Base-by-base conservation (phyloP, 2,329 filamentous ascomycete species). In the Epichloe elymi region DNA sequence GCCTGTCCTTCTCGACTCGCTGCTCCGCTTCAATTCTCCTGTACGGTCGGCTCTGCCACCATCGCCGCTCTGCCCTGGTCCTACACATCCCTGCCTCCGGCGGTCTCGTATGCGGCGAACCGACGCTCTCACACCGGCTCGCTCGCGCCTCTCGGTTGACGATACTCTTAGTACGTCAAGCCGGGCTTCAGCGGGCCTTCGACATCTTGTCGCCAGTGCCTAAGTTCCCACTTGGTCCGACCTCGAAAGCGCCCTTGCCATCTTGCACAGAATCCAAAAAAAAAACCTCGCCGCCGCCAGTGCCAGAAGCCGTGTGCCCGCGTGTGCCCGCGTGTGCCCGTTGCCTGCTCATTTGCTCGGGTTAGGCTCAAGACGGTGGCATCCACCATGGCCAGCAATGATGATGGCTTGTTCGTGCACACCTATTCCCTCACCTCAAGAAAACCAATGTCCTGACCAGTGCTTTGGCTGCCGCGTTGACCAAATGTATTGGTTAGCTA, bases 351-450 rank as follows among this genome's bases (percentile, higher is more conserved):
- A 41, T 35, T 19, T 30, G 23, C 50, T 41, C 43, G n/a, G 48
- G 37, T 38, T 49, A 33, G 49, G 20, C 51, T 38, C 20, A 26
- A 23, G 49, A 52, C 55, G 48, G 45, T 49, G 46, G 49, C 53
- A 39, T 48, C 46, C 46, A 55, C 35, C 51, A 81, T 81, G 78
- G 76, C 76, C 65, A 70, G 76, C 60, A 73, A 70, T 62, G 70
- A 76, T 62, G 72, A 79, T 64, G 70, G 67, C 62, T 66, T 70
- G 76, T 79, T 67, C 56, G 72, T 54, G 33, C 33, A 36, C 54
- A 38, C 50, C 37, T 47, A 37, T 30, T 49, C 15, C 35, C 19
- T 26, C 43, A 17, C 7, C 19, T 30, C 26, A 30, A 30, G n/a
- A 35, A 19, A 26, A 26, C 3, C 26, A 11, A 33, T 33, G 37